Evolutionary conservation across 1,284 basidiomycete genomes (phyloP), one percentile per base, ranked within the genome.

Genomic region (Ceratobasidium sp.): DNA sequence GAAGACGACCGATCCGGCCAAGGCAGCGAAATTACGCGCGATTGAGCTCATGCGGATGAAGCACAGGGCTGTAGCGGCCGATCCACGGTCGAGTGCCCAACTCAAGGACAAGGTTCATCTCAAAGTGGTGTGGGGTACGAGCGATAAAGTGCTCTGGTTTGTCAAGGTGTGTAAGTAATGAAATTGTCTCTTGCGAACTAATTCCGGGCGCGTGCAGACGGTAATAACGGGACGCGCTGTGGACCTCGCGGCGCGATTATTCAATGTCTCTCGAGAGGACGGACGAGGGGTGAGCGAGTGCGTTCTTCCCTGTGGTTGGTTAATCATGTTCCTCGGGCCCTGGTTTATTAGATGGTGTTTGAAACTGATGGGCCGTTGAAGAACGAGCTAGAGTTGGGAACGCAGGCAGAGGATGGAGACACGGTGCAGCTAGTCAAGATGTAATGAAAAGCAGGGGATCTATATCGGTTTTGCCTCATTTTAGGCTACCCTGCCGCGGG

Each of bases 21-120:
- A 86, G 73, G 75, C 82, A 14, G 83, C 81, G 0, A 83, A 85
- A 72, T 76, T 81, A 58, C 79, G 81, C 60, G 85, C 85, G 73
- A 76, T 90, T 11, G 82, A 86, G 73, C 74, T 86, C 7, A 89
- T 91, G 82, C 89, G 85, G 74, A 83, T 91, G 82, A 84, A 86
- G 58, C 88, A 88, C 74, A 81, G 79, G 56, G 90, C 90, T 11
- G 73, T 79, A 44, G 83, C 89, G 5, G 84, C 79, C 2, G 86
- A 91, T 73, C 80, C 82, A 81, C 33, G 73, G 84, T 86, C 73
- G 47, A 44, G 30, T 49, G 70, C 64, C 82, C 78, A 59, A 16
- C 78, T 83, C 25, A 80, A 83, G 42, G 79, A 88, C 68, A 83
- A 88, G 27, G 71, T 89, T 49, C 82, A 89, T 74, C 74, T 89